A percentile compares a stretch with the other conserved stretches of the same genome.
These are phyloP conservation scores for Mortierella sp. DNA, from an alignment of 371 early-diverging fungal species.

Conservation along the genomic window DNA sequence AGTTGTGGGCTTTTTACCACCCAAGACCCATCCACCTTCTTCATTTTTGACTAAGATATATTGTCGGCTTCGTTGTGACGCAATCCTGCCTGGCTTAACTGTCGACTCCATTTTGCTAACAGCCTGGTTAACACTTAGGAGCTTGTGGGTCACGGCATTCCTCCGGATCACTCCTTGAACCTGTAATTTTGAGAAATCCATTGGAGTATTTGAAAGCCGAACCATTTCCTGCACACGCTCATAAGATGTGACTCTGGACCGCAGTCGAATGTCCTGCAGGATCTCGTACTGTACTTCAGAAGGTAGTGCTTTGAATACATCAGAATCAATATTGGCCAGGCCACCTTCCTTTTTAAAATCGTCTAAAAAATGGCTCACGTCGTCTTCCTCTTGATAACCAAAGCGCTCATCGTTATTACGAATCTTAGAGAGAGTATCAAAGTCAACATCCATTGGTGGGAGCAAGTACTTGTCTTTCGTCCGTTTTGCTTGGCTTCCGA, in stretches of 20 bases:
- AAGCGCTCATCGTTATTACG: constrained; percentile 47
- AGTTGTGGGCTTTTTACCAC: constrained; percentile 49
- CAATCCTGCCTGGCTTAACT: constrained; percentile 72
- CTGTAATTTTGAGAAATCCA: constrained; percentile 93
- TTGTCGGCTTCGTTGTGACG: constrained; percentile 83
- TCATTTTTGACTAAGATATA: constrained; percentile 90
- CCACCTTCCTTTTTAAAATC: constrained; percentile 59
- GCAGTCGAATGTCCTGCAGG: constrained; percentile 85
- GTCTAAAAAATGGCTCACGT: constrained; percentile 29
- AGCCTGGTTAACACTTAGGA: constrained; percentile 73
- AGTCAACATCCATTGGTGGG: constrained; percentile 55
- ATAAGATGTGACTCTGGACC: constrained; percentile 85
- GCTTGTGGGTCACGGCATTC: constrained; percentile 88
- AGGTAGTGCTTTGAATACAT: constrained; percentile 82
- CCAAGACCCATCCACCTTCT: constrained; percentile 82
- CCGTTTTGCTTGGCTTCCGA: constrained; percentile 38
- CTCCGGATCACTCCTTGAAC: constrained; percentile 87
- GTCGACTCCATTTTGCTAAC: constrained; percentile 52
- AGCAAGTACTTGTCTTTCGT: constrained; percentile 45
- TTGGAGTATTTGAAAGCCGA: constrained; percentile 64
- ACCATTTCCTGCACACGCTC: constrained; percentile 83
- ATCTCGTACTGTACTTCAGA: constrained; percentile 92
- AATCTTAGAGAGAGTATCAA: constrained; percentile 51
- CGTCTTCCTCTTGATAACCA: constrained; percentile 33
- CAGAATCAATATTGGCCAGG: constrained; percentile 81